Evolutionary conservation across 371 early-diverging fungal species (phyloP), one percentile per base, ranked within the genome.

Genomic region (Rhizopus arrhizus): DNA sequence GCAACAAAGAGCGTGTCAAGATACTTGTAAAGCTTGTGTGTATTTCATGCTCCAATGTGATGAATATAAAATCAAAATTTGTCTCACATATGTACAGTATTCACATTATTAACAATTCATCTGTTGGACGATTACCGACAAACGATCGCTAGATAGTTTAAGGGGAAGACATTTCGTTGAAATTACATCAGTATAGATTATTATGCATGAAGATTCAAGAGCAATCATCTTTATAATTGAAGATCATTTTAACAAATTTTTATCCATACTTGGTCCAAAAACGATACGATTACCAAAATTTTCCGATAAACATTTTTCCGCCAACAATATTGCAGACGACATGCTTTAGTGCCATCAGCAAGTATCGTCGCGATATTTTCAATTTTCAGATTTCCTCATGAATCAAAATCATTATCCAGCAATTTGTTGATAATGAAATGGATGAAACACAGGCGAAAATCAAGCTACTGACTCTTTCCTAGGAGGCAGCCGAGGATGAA

Each of bases 211-310:
- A 29, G 43, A 55, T 6, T 45, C 43, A 10, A 43, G 9, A 55
- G 31, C 56, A 43, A 45, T 32, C 32, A 42, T 12, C 31, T 41
- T 55, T 43, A 45, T 33, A 43, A 55, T 55, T 32, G 43, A 43
- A 6, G 33, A n/a, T 43, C 43, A 55, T 32, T 55, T 55, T 32
- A 55, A 55, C 33, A 32, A 43, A 32, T 43, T 43, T 43, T 54
- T 56, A 33, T 61, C 61, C 15, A 61, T 55, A 50, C 49, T 56
- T 31, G 56, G 62, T 61, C 48, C 61, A 61, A 54, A 61, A 55
- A 38, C 36, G 50, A 61, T 61, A 61, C 22, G 35, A 54, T 40
- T 59, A 51, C 33, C 50, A 42, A 59, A 59, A 51, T 48, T 31
- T 59, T 31, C 51, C 59, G 32, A 42, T 40, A 31, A 38, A 41